Conservation (phyloP, 768 basidiomycete genomes). For the Leccinum subgranulosum region DNA sequence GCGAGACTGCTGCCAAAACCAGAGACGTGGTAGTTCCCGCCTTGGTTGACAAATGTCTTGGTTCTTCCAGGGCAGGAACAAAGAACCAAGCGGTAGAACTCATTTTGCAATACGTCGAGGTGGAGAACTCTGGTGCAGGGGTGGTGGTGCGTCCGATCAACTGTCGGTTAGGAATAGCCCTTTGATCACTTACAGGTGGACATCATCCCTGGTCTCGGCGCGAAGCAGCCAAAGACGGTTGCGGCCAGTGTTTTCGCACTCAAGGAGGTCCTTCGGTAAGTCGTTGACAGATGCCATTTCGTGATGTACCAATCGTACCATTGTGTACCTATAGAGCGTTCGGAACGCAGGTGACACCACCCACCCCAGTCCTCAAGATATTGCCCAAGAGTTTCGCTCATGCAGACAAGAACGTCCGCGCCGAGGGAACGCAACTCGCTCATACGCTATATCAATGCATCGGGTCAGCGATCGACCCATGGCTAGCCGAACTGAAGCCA, state of each 20-base stretch:
- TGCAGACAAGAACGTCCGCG: conserved; percentile 91
- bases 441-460: conserved; percentile 83
- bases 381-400: conserved; percentile 94
- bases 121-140: conserved; percentile 84
- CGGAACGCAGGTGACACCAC: conserved; percentile 70
- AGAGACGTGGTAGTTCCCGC: conserved; percentile 82
- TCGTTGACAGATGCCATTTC: background rate
- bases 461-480: conserved; percentile 78
- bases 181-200: conserved; percentile 51
- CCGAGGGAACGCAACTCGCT: conserved; percentile 79
- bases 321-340: conserved; percentile 53
- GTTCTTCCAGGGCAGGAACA: conserved; percentile 86
- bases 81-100: conserved; percentile 86
- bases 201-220: conserved; percentile 77
- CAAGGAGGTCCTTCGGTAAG: conserved; percentile 83
- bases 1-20: conserved; percentile 81
- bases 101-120: conserved; percentile 85
- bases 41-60: conserved; percentile 93
- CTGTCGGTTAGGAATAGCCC: conserved; percentile 19
- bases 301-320: background rate
- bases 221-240: conserved; percentile 95
- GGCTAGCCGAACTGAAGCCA: conserved; percentile 87
- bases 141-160: conserved; percentile 70
- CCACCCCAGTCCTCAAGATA: conserved; percentile 78
- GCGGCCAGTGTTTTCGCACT: conserved; percentile 73